A percentile compares a stretch with the other conserved stretches of the same genome.
Evolutionary conservation across 805 yeast species (phyloP).

Genomic region (Lipomyces chichibuensis): DNA sequence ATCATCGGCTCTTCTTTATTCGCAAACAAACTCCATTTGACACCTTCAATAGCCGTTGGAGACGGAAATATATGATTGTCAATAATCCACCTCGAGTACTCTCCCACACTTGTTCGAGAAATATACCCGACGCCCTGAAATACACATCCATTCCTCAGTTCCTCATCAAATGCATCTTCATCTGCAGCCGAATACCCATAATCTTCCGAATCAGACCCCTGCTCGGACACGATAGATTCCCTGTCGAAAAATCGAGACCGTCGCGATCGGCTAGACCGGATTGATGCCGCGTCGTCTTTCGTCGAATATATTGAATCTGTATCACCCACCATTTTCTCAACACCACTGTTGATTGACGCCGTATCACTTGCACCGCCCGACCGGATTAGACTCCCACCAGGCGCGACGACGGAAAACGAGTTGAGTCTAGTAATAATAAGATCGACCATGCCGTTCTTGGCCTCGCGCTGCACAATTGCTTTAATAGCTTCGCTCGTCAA

Average conservation of each 20-base stretch:
- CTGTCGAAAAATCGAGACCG: constrained; percentile 25
- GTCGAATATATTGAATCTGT: constrained; percentile 28
- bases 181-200: constrained; percentile 8
- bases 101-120: constrained; percentile 30
- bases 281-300: constrained; percentile 29
- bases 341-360: constrained; percentile 5
- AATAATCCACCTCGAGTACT: constrained; percentile 31
- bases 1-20: constrained; percentile 25
- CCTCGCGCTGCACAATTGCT: constrained; percentile 33
- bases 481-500: constrained; percentile 26
- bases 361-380: not conserved
- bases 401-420: constrained; percentile 25
- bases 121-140: constrained; percentile 33
- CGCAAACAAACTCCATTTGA: constrained; percentile 25
- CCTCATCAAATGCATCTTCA: constrained; percentile 26
- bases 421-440: constrained; percentile 28
- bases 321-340: constrained; percentile 10
- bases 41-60: constrained; percentile 28
- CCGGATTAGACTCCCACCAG: constrained; percentile 25
- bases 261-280: constrained; percentile 28
- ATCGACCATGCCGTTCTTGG: constrained; percentile 32
- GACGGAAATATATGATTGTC: constrained; percentile 35
- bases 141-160: constrained; percentile 30
- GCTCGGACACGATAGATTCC: constrained; percentile 21
- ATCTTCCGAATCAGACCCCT: constrained; percentile 20